Percentiles rank a stretch among this genome's conserved stretches.
Conservation (phyloP, 768 basidiomycete genomes). For the Porphyrellus cyaneotinctus region DNA sequence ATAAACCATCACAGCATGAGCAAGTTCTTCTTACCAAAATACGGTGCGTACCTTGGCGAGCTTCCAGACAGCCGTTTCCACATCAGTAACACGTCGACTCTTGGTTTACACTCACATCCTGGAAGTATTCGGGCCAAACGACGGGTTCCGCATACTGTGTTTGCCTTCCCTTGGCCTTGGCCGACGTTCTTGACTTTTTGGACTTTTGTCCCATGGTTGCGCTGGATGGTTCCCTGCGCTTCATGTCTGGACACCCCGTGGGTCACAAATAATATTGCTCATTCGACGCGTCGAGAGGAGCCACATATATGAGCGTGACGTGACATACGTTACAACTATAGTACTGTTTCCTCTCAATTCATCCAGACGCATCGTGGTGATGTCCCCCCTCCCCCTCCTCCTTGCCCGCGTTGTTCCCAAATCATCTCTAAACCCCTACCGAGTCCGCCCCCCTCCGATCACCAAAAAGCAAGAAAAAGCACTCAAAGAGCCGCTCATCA, state of each 20-base stretch:
- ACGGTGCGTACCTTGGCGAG: conserved; percentile 52
- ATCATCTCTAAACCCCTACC: conserved; percentile 20
- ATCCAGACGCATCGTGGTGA: not conserved
- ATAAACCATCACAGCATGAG: not conserved
- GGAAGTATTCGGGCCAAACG: conserved; percentile 64
- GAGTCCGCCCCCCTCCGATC: conserved; percentile 30
- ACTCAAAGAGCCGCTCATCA: conserved; percentile 36
- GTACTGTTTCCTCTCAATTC: not conserved
- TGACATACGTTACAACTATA: conserved; percentile 1
- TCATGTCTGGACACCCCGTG: too few relatives aligned
- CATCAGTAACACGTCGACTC: not conserved
- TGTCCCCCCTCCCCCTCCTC: conserved; percentile 10
- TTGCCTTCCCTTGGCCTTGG: conserved; percentile 18
- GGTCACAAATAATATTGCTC: too few relatives aligned
- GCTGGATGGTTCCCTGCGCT: conserved; percentile 9
- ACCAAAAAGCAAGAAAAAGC: conserved; percentile 28
- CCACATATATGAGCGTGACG: conserved; percentile 11
- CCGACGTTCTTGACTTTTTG: conserved; percentile 17
- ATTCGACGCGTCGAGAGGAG: too few relatives aligned
- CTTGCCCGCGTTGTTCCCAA: conserved; percentile 38
- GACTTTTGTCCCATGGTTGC: not conserved
- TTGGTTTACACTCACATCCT: conserved; percentile 34
- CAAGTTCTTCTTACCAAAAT: rapidly evolving
- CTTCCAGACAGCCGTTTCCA: conserved; percentile 29
- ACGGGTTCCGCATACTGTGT: conserved; percentile 4